These are phyloP conservation scores for Colletotrichum theobromicola DNA, from an alignment of 2,329 filamentous ascomycete species.

Conservation along the genomic window DNA sequence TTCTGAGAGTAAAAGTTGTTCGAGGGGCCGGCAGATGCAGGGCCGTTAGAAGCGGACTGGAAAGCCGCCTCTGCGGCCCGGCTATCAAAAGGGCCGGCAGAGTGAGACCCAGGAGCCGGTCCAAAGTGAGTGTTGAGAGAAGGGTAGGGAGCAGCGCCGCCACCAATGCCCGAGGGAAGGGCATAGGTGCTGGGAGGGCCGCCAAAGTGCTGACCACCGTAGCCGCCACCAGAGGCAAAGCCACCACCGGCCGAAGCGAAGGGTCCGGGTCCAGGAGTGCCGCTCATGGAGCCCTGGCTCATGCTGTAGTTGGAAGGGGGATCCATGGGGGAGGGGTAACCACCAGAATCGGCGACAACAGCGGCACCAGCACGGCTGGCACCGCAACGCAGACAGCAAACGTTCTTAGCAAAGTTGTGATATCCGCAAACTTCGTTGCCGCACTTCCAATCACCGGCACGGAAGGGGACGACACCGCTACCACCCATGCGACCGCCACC, in stretches of 20 bases:
- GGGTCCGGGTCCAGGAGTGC: constrained; percentile 78
- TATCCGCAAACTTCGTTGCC: constrained; percentile 97
- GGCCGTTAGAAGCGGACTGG: constrained; percentile 83
- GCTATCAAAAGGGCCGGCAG: constrained; percentile 88
- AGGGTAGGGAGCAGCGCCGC: constrained; percentile 79
- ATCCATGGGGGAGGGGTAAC: constrained; percentile 90
- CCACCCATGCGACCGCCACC: constrained; percentile 77
- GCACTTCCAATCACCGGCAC: constrained; percentile 98
- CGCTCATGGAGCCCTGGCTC: constrained; percentile 86
- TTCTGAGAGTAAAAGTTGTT: constrained; percentile 71
- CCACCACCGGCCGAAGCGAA: constrained; percentile 70
- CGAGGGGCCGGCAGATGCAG: constrained; percentile 75
- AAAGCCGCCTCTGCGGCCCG: constrained; percentile 94
- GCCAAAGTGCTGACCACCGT: constrained; percentile 77
- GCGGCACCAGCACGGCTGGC: constrained; percentile 93
- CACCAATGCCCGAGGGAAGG: constrained; percentile 84
- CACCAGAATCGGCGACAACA: constrained; percentile 90
- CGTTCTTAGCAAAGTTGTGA: constrained; percentile 99
- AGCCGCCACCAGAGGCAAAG: constrained; percentile 65
- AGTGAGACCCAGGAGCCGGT: constrained; percentile 78
- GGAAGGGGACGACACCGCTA: constrained; percentile 91
- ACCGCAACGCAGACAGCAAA: constrained; percentile 94
- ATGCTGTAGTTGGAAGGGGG: constrained; percentile 82
- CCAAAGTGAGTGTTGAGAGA: constrained; percentile 83
- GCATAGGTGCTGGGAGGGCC: constrained; percentile 89